Evolutionary conservation across 2,329 filamentous ascomycete genomes (phyloP).

Genomic region (Alternaria dauci): DNA sequence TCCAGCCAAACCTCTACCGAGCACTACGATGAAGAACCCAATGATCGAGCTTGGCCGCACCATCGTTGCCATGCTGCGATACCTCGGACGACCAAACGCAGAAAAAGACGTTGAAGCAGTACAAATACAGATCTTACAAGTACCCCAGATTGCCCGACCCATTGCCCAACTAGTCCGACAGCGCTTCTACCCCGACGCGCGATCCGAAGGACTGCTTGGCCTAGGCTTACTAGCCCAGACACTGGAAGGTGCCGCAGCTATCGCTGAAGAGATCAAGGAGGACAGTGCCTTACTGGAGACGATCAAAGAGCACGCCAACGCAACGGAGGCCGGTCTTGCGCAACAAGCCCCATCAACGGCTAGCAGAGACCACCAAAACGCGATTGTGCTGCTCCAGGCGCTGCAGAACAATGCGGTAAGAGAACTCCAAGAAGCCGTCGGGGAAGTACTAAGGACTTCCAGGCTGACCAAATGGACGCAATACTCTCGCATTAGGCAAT

Average conservation of each 20-base stretch:
- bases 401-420: conserved; percentile 46
- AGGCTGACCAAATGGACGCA: conserved; percentile 36
- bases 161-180: conserved; percentile 46
- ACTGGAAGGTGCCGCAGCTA: conserved; percentile 36
- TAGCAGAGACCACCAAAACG: conserved; percentile 47
- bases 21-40: conserved; percentile 51
- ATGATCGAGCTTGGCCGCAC: conserved; percentile 45
- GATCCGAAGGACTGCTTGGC: conserved; percentile 48
- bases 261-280: conserved; percentile 40
- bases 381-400: conserved; percentile 47
- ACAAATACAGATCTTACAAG: conserved; percentile 37
- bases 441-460: conserved; percentile 19
- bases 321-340: conserved; percentile 33
- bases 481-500: conserved; percentile 34
- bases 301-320: conserved; percentile 45
- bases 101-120: conserved; percentile 37
- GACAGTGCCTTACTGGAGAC: conserved; percentile 42
- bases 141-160: conserved; percentile 41
- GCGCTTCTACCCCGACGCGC: conserved; percentile 47
- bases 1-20: conserved; percentile 44
- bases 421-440: conserved; percentile 15
- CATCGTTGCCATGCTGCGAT: conserved; percentile 35
- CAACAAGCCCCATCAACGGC: conserved; percentile 32
- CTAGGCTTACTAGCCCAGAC: conserved; percentile 47
- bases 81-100: conserved; percentile 28